Percentiles rank a stretch among this genome's conserved stretches.
Conservation (phyloP, 257 asterid species). For the Solanum piurae region DNA sequence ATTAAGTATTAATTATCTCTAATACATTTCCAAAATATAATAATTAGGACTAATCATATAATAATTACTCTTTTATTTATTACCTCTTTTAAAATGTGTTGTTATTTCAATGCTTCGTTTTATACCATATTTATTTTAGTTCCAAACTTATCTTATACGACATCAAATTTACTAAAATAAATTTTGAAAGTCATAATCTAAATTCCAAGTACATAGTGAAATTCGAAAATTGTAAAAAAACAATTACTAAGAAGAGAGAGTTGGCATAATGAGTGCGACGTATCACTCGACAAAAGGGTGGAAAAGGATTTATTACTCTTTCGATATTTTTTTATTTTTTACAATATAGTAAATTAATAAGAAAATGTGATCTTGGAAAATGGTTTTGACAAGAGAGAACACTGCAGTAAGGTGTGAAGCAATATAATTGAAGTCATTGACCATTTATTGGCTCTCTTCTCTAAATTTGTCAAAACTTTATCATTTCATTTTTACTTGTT, state of each 20-base stretch:
- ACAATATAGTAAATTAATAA: not conserved
- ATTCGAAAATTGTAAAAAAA: not conserved
- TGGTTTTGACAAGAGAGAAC: slow-evolving; percentile 16
- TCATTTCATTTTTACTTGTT: not conserved
- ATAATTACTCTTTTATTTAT: too few species aligned
- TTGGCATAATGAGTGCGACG: slow-evolving; percentile 56
- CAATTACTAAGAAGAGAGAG: not conserved
- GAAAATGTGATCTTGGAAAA: slow-evolving; percentile 31
- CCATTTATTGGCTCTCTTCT: not conserved
- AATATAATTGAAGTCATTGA: not conserved
- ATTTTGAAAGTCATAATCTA: not conserved
- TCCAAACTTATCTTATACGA: not conserved
- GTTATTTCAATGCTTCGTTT: too few species aligned
- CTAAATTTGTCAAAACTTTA: slow-evolving; percentile 6
- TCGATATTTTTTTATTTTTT: not conserved
- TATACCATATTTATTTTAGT: too few species aligned
- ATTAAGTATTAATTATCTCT: too few species aligned
- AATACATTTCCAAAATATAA: not conserved
- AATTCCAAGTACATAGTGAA: not conserved
- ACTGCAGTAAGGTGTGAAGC: not conserved
- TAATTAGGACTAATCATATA: not conserved
- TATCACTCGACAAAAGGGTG: slow-evolving; percentile 59
- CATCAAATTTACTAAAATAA: not conserved
- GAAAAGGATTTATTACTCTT: not conserved
- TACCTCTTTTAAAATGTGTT: too few species aligned